Percentiles rank a stretch among this genome's conserved stretches.
Conservation (phyloP, 2,329 filamentous ascomycete genomes). For the Paracoccidioides lutzii region DNA sequence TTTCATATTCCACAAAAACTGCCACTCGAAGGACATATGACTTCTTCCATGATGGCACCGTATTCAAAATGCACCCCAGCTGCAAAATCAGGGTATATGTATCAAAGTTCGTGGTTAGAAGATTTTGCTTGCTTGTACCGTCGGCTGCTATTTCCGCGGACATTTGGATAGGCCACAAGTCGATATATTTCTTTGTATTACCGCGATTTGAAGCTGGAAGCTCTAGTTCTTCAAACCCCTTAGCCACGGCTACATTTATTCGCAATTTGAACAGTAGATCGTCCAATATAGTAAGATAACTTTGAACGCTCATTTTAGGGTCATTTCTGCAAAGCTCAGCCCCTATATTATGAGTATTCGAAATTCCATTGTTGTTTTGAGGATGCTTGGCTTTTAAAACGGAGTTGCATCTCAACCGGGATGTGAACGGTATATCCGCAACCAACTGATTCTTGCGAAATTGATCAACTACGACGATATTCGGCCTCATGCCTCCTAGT, state of each 20-base stretch:
- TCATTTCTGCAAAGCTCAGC: conserved; percentile 5
- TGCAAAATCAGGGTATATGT: conserved; percentile 82
- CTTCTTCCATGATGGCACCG: conserved; percentile 67
- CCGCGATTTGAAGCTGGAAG: conserved; percentile 48
- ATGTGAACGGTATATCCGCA: conserved; percentile 26
- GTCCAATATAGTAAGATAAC: conserved; percentile 71
- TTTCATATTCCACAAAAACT: conserved; percentile 82
- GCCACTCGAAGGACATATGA: conserved; percentile 61
- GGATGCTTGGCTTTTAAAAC: conserved; percentile 13
- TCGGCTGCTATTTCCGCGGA: conserved; percentile 65
- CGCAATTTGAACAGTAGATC: conserved; percentile 65
- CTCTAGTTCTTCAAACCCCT: conserved; percentile 65
- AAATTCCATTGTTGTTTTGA: conserved; percentile 5
- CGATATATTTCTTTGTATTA: conserved; percentile 64
- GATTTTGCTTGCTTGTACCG: conserved; percentile 47
- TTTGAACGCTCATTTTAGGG: conserved; percentile 40
- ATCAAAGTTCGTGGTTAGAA: conserved; percentile 80
- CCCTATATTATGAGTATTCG: neutral
- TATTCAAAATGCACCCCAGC: conserved; percentile 70
- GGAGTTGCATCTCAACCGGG: conserved; percentile 5
- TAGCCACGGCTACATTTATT: conserved; percentile 73
- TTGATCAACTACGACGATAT: conserved; percentile 72
- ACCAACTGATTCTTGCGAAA: conserved; percentile 49
- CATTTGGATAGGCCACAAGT: conserved; percentile 90
- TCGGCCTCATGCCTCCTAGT: conserved; percentile 76